These are phyloP conservation scores for Kwoniella shivajii DNA, from an alignment of 1,284 basidiomycete genomes.

Conservation along the genomic window DNA sequence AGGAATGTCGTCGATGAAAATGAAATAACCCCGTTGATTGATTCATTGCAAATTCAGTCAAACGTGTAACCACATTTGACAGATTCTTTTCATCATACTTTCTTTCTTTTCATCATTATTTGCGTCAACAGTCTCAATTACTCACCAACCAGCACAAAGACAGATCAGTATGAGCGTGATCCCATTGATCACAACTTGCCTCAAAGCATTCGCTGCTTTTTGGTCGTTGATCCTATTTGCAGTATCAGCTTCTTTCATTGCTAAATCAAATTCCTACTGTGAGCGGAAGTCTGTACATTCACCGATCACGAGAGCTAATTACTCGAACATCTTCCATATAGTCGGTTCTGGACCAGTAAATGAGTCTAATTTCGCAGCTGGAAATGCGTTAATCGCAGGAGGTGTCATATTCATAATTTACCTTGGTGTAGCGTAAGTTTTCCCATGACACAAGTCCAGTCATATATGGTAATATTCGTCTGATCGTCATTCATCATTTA, in stretches of 20 bases:
- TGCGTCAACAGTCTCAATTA: too few relatives aligned
- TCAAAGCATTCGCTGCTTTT: constrained; percentile 33
- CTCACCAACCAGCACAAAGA: too few relatives aligned
- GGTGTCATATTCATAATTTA: constrained; percentile 34
- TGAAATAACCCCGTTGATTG: too few relatives aligned
- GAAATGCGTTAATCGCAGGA: constrained; percentile 40
- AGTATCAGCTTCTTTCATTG: constrained; percentile 27
- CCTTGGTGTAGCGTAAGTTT: constrained; percentile 34
- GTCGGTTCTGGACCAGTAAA: constrained; percentile 17
- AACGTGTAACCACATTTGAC: too few relatives aligned
- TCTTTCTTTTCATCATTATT: too few relatives aligned
- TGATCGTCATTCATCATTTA: constrained; percentile 3
- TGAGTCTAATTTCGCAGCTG: constrained; percentile 29
- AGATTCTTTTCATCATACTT: too few relatives aligned
- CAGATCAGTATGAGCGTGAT: constrained; percentile 24
- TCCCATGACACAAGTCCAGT: not conserved
- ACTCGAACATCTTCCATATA: not conserved
- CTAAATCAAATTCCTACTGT: constrained; percentile 24
- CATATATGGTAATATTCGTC: not conserved
- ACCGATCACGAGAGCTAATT: not conserved
- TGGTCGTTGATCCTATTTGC: constrained; percentile 34
- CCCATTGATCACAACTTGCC: constrained; percentile 24
- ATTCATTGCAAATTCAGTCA: too few relatives aligned
- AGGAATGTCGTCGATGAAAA: too few relatives aligned
- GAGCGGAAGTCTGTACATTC: too few relatives aligned